Evolutionary conservation across 192 early-diverging fungal genomes (phyloP).

Genomic region (Coemansia sp.): DNA sequence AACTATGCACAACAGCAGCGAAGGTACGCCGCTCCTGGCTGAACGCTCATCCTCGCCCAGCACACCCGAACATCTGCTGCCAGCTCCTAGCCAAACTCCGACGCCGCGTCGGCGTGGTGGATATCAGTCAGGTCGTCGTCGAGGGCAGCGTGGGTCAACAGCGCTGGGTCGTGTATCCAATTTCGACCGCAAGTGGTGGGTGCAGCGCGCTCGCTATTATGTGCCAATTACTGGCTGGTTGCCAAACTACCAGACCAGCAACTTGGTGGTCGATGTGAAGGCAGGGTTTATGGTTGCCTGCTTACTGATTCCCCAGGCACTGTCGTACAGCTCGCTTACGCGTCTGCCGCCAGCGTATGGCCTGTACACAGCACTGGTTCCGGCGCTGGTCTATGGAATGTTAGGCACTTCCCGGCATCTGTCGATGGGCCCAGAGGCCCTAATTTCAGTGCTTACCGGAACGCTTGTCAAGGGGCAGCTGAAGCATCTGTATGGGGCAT

Average conservation of each 20-base stretch:
- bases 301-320: constrained; percentile 69
- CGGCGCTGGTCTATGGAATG: constrained; percentile 81
- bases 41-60: constrained; percentile 8
- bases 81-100: constrained; percentile 23
- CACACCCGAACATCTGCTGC: constrained; percentile 17
- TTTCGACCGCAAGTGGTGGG: constrained; percentile 32
- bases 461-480: constrained; percentile 64
- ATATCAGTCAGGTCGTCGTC: constrained; percentile 9
- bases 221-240: constrained; percentile 93
- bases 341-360: constrained; percentile 86
- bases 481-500: constrained; percentile 48
- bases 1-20: constrained; percentile 3
- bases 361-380: constrained; percentile 83
- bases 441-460: constrained; percentile 84
- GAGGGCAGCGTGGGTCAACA: constrained; percentile 8
- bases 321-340: constrained; percentile 91
- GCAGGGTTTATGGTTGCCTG: constrained; percentile 85
- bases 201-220: constrained; percentile 78
- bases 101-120: background rate
- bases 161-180: background rate
- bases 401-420: constrained; percentile 94
- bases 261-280: constrained; percentile 72
- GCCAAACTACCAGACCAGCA: constrained; percentile 67
- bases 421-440: constrained; percentile 92
- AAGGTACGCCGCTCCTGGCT: constrained; percentile 29